Base-by-base conservation (phyloP, 306 rosid genomes). In the Inga leiocalycina region DNA sequence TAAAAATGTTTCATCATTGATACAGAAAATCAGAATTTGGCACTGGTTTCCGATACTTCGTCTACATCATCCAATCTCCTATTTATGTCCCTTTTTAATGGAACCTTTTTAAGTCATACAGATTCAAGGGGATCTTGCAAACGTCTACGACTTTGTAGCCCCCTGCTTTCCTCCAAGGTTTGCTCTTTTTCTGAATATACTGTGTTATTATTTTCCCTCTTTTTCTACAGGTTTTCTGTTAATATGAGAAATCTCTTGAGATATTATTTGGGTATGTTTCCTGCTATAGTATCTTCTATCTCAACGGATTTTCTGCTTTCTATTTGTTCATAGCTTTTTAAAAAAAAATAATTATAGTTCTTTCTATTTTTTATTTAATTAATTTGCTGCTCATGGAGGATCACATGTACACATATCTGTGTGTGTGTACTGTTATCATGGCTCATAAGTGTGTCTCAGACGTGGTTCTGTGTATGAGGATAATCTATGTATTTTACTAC, bases 111-210 rank as follows among this genome's bases (percentile, higher is more conserved):
- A 68, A 45, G 88, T 77, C 78, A 70, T 85, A 76, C 82, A 96
- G 99, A 93, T 96, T 78, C 98, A 96, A 70, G 98, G 89, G 81
- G 99, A 96, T 84, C 99, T 96, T 82, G 99, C 97, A 78, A 97
- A 94, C 86, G 86, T 96, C 79, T 96, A 92, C 54, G 99, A 96
- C 72, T 89, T 90, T 46, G 97, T 93, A 27, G 99, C 99, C 37
- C 99, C 98, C 76, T 96, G 98, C 88, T 96, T 96, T 71, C 98
- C 98, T 85, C 99, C 99, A 76, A 96, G 99, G 99, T 96, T 54
- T 68, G 91, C 54, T 41, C 44, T 77, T 22, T 84, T 32, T 30
- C 76, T 61, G 74, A 86, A 52, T 82, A 70, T 82, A 59, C 70
- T 78, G 16, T 65, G 70, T 76, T 82, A 62, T n/a, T 65, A 45